phyloP scores from a whole-genome alignment of 768 basidiomycete species.

The Atractiella rhizophila region DNA sequence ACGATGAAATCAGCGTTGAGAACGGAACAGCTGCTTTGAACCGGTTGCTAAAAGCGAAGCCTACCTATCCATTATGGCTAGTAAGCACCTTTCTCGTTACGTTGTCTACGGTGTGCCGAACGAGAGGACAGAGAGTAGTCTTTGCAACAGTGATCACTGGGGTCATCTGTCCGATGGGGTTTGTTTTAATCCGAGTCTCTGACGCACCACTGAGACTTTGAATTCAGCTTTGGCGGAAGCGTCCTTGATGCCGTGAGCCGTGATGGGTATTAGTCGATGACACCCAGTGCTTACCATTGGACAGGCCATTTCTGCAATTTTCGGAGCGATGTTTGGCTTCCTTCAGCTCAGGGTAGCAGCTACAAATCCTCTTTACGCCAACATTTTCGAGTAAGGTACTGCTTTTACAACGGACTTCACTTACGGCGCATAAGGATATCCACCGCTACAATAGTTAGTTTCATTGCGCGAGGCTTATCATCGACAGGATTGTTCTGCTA shows the following conservation, averaged over 20 bases:
- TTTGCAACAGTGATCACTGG: constrained; percentile 47
- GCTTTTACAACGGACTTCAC: background rate
- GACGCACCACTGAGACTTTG: constrained; percentile 15
- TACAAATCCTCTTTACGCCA: constrained; percentile 57
- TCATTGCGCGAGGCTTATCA: constrained; percentile 24
- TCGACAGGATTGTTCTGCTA: constrained; percentile 24
- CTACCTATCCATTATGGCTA: constrained; percentile 38
- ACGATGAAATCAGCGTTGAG: constrained; percentile 70
- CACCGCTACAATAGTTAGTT: constrained; percentile 24
- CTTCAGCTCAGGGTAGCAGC: constrained; percentile 49
- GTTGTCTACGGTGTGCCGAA: too few relatives aligned
- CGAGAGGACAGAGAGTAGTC: constrained; percentile 37
- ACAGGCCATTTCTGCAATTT: constrained; percentile 41
- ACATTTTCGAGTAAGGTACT: constrained; percentile 59
- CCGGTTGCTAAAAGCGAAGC: constrained; percentile 35
- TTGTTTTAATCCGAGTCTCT: constrained; percentile 22
- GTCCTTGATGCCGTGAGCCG: constrained; percentile 23
- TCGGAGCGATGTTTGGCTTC: constrained; percentile 40
- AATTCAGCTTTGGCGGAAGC: constrained; percentile 28
- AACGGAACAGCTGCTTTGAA: constrained; percentile 41
- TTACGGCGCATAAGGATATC: constrained; percentile 16
- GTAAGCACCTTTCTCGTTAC: too few relatives aligned
- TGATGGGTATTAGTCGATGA: constrained; percentile 57
- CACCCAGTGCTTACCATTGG: too few relatives aligned
- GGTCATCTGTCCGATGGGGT: constrained; percentile 59